Base-by-base conservation (phyloP, 306 rosid genomes). In the Trifolium fragiferum region DNA sequence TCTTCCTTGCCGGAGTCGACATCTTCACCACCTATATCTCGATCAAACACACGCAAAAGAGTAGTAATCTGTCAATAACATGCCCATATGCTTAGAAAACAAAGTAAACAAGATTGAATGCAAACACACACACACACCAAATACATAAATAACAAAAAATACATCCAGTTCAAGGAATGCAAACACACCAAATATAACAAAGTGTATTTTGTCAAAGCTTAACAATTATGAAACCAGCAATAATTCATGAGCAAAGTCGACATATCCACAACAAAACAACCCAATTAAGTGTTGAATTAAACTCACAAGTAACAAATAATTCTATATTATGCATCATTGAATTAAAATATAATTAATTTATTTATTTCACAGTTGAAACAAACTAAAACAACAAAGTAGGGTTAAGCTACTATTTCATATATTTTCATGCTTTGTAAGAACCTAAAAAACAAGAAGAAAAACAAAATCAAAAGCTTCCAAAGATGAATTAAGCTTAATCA, bases 1-100 rank as follows among this genome's bases (percentile, higher is more conserved):
- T 88, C 84, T 91, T 91, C 84, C 98, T 93, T 8, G 98, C 66
- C 60, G 97, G 97, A 78, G 97, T 93, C 47, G 93, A 88, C 97
- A 93, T 91, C 86, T 87, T 88, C 90, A 79, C 92, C 86, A 85
- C 92, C 94, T 88, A 68, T 49, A 77, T 67, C 47, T 23, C 74
- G 81, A 72, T 50, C 75, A 66, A 70, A 64, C 37, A 47, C 47
- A 78, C 78, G 10, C 69, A 64, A 68, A 46, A 65, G 20, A 75
- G 27, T 14, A 70, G 13, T 1, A 71, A 49, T 78, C 38, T 55
- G 37, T 37, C 62, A 65, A 19, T 57, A 57, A 68, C 66, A 68
- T 23, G 53, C 47, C 55, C 33, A 18, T 19, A 68, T 57, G 38
- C 23, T 51, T 14, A 43, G 14, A 21, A 19, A 80, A 80, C 41